A percentile compares a stretch with the other conserved stretches of the same genome.
Conservation (phyloP, 2,329 filamentous ascomycete species). For the Trichoderma sp. region DNA sequence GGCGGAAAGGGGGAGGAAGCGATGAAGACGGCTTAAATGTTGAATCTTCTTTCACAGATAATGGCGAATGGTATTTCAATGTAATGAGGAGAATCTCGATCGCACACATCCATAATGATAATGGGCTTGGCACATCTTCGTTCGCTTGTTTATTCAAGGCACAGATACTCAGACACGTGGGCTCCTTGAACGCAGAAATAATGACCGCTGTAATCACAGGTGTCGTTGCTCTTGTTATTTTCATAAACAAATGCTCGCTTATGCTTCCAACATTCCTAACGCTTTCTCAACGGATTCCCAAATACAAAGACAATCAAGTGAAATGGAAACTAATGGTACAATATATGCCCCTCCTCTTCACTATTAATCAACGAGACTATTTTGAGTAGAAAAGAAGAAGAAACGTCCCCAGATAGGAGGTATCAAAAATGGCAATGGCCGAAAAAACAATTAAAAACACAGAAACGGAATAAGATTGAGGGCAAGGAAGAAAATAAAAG, state of each 20-base stretch:
- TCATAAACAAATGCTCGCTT: constrained; percentile 23
- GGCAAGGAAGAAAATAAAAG: neutral
- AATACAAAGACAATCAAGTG: constrained; percentile 20
- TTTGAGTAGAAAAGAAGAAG: neutral
- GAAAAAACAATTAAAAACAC: neutral
- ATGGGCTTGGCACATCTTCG: neutral
- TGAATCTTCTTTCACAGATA: neutral
- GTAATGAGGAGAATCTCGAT: neutral
- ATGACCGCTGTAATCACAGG: neutral
- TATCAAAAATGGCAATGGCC: constrained; percentile 2
- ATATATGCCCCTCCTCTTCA: constrained; percentile 3
- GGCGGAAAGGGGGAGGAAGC: neutral
- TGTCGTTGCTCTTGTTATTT: constrained; percentile 14
- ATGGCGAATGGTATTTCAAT: neutral
- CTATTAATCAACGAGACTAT: constrained; percentile 16
- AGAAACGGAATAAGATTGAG: neutral
- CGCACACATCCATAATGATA: neutral
- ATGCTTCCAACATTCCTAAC: constrained; percentile 22
- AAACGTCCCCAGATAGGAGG: constrained; percentile 12
- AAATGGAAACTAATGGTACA: constrained; percentile 21
- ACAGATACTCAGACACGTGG: neutral
- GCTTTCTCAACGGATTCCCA: neutral
- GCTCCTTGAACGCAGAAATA: neutral
- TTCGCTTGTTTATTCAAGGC: neutral
- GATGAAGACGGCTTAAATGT: neutral